Conservation (phyloP, 306 rosid genomes). For the Pterocarpus macrocarpus region DNA sequence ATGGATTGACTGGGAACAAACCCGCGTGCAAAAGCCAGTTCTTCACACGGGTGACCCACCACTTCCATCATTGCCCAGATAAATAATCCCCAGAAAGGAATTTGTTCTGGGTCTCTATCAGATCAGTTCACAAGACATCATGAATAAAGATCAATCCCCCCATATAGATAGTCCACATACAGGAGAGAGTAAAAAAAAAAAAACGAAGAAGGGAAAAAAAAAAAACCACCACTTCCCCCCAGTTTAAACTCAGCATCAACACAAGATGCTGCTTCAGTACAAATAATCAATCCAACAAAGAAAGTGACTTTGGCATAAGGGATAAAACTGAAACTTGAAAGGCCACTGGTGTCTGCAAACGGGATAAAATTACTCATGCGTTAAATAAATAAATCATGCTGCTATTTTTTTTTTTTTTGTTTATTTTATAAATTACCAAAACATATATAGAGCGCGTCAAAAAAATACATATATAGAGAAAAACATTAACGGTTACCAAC, state of each 20-base stretch:
- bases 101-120: constrained; percentile 13
- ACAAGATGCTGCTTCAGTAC: constrained; percentile 34
- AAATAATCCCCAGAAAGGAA: constrained; percentile 1
- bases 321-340: constrained; percentile 42
- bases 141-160: constrained; percentile 29
- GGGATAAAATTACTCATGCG: constrained; percentile 18
- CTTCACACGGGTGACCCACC: not conserved
- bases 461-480: not conserved
- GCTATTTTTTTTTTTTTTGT: not conserved
- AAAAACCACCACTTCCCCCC: constrained; percentile 27
- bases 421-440: not conserved
- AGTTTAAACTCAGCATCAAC: constrained; percentile 46
- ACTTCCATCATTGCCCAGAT: not conserved
- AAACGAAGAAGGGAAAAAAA: not conserved
- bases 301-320: not conserved
- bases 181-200: not conserved
- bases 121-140: constrained; percentile 31
- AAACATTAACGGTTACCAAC: constrained; percentile 4
- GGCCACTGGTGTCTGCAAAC: not conserved
- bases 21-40: constrained; percentile 65
- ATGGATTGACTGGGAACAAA: constrained; percentile 39
- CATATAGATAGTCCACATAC: not conserved
- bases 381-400: constrained; percentile 6
- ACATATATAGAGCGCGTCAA: not conserved
- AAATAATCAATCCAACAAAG: constrained; percentile 7